These are phyloP conservation scores for Medicago arabica DNA, from an alignment of 306 rosid species.

Conservation along the genomic window DNA sequence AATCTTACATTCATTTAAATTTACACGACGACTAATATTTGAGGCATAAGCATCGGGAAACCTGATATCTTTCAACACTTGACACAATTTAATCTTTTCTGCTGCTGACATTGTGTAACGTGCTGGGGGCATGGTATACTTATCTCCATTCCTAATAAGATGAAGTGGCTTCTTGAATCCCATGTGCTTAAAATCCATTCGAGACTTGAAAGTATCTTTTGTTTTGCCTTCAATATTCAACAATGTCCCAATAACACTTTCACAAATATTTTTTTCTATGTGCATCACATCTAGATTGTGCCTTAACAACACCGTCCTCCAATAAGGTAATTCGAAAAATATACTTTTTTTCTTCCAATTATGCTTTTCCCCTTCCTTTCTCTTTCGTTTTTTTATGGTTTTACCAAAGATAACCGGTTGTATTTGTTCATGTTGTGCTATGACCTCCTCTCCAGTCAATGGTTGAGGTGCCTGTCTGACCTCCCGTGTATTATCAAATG, in stretches of 20 bases:
- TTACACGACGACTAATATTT: background rate
- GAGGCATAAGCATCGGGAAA: background rate
- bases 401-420: background rate
- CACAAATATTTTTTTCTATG: constrained; percentile 26
- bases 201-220: constrained; percentile 22
- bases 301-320: background rate
- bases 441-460: background rate
- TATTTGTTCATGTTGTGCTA: background rate
- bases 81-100: background rate
- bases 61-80: background rate
- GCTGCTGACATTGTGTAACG: constrained; percentile 4
- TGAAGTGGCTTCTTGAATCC: constrained; percentile 11
- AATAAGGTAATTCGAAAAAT: constrained; percentile 4
- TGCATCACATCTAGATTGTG: background rate
- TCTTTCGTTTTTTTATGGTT: background rate
- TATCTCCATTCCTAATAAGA: constrained; percentile 12
- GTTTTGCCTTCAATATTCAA: constrained; percentile 1
- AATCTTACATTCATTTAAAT: background rate
- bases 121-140: background rate
- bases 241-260: constrained; percentile 14
- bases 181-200: background rate
- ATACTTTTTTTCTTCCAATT: constrained; percentile 22
- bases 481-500: constrained; percentile 1
- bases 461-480: background rate
- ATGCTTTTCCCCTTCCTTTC: background rate